A percentile compares a stretch with the other conserved stretches of the same genome.
phyloP scores from a whole-genome alignment of 768 basidiomycete species.

The Hemileccinum rubropunctum region DNA sequence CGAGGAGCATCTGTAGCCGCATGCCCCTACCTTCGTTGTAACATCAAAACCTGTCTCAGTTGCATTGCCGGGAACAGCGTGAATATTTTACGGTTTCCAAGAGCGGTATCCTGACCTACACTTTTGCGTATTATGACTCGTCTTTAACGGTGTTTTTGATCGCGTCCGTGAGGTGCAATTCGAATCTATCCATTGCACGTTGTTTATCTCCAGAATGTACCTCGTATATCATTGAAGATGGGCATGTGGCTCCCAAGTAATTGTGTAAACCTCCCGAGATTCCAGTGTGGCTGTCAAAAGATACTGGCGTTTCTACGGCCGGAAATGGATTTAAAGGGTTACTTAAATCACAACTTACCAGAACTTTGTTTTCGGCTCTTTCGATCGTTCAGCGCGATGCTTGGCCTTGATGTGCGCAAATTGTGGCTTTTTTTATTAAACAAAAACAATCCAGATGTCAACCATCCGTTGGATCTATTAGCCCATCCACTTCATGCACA shows the following conservation, averaged over 20 bases:
- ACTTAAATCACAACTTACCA: constrained; percentile 11
- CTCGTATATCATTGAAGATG: constrained; percentile 3
- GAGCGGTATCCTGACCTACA: constrained; percentile 13
- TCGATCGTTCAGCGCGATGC: not conserved
- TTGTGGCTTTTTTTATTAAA: not conserved
- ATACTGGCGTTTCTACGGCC: constrained; percentile 4
- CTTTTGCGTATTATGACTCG: constrained; percentile 5
- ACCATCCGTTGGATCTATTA: not conserved
- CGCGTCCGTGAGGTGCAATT: constrained; percentile 10
- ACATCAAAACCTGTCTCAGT: constrained; percentile 17
- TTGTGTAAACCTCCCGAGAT: constrained; percentile 1
- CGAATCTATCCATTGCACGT: constrained; percentile 17
- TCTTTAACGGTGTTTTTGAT: constrained; percentile 14
- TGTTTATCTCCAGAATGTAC: constrained; percentile 20
- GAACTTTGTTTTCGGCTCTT: not conserved
- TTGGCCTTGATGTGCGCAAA: not conserved
- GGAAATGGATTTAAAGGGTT: constrained; percentile 7
- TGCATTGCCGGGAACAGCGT: constrained; percentile 1
- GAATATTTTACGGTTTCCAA: constrained; percentile 3
- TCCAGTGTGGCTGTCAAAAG: not conserved
- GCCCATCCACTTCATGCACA: constrained; percentile 12
- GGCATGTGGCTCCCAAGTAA: constrained; percentile 2
- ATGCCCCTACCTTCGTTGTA: constrained; percentile 22
- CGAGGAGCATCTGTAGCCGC: constrained; percentile 16
- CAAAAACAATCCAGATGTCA: not conserved